Conservation (phyloP, 192 early-diverging fungal genomes). For the Coemansia javaensis region DNA sequence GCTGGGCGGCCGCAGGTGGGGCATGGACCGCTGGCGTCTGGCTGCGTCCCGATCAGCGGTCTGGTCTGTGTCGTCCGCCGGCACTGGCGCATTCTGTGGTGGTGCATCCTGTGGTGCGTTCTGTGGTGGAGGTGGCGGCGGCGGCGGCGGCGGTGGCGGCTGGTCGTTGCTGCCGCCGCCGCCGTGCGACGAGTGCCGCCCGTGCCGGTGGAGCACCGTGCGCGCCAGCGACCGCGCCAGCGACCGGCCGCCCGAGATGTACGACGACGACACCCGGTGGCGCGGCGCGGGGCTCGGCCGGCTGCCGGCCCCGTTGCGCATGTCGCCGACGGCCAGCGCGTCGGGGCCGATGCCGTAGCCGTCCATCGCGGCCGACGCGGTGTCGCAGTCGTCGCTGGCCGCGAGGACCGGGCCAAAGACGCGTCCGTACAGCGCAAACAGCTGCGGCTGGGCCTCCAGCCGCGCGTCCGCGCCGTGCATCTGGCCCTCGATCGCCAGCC, state of each 20-base stretch:
- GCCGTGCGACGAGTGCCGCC: constrained; percentile 19
- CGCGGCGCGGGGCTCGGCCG: background rate
- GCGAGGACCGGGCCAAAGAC: constrained; percentile 31
- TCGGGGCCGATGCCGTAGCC: constrained; percentile 2
- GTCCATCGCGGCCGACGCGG: constrained; percentile 19
- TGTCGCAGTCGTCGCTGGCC: constrained; percentile 12
- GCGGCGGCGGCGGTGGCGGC: constrained; percentile 21
- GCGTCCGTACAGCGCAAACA: constrained; percentile 62
- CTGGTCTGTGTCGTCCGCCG: background rate
- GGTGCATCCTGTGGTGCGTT: too few relatives aligned
- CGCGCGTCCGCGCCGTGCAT: constrained; percentile 52
- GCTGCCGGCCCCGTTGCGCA: constrained; percentile 6
- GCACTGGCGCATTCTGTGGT: too few relatives aligned
- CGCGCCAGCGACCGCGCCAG: constrained; percentile 41
- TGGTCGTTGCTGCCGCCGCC: constrained; percentile 1
- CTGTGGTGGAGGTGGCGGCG: too few relatives aligned
- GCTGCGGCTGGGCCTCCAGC: constrained; percentile 52
- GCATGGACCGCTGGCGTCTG: constrained; percentile 48
- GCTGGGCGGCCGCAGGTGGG: constrained; percentile 30
- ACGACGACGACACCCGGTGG: constrained; percentile 12
- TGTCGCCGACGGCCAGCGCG: constrained; percentile 1
- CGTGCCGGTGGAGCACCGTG: constrained; percentile 26
- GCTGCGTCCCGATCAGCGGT: background rate
- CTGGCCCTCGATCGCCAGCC: constrained; percentile 51
- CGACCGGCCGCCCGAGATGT: constrained; percentile 33